These are phyloP conservation scores for Corymbia citriodora DNA, from an alignment of 441 rosid genomes.

Conservation along the genomic window DNA sequence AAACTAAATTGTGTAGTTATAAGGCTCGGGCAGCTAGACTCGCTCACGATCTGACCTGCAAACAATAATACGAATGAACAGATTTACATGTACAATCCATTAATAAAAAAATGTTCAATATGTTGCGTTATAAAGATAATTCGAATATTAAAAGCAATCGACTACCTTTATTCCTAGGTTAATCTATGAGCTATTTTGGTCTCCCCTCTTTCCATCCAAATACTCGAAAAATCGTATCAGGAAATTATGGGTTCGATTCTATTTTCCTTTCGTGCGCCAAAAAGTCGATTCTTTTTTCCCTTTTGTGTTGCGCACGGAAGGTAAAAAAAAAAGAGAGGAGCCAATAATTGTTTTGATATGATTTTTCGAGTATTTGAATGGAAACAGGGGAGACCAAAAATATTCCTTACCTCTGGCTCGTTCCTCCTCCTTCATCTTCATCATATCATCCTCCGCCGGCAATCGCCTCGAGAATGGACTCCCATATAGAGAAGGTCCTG, in stretches of 20 bases:
- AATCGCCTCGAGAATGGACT: conserved; percentile 13
- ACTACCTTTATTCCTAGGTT: neutral
- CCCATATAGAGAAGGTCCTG: conserved; percentile 61
- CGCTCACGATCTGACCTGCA: neutral
- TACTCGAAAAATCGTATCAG: too few relatives aligned
- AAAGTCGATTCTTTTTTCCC: too few relatives aligned
- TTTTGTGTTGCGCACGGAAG: neutral
- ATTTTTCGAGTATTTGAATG: neutral
- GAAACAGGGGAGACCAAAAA: neutral
- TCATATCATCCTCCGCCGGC: neutral
- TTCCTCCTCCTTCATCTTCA: neutral
- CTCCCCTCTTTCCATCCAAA: too few relatives aligned
- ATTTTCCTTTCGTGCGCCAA: too few relatives aligned
- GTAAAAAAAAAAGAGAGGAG: neutral
- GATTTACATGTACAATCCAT: neutral
- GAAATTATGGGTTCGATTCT: too few relatives aligned
- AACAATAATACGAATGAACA: neutral
- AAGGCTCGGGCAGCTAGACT: neutral
- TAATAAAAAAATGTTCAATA: too few relatives aligned
- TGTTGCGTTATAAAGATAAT: neutral
- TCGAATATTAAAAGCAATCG: neutral
- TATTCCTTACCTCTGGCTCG: neutral
- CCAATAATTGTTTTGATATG: too few relatives aligned
- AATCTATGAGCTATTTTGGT: neutral
- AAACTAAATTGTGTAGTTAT: neutral